Base-by-base conservation (phyloP, 208 protist genomes). In the Hexamita inflata region DNA sequence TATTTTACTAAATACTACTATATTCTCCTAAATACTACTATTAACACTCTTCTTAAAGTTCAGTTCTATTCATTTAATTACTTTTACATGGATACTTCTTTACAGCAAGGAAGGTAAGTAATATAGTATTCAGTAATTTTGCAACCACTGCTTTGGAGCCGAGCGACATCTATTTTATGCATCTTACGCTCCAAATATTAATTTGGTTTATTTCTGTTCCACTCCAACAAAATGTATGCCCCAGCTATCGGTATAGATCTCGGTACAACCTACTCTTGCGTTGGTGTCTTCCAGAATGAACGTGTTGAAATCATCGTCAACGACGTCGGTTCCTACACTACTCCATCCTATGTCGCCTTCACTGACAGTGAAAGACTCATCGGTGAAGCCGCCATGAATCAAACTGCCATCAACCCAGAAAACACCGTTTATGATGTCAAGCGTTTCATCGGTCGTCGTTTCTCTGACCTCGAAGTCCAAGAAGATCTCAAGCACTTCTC, bases 371-470 rank as follows among this genome's bases (percentile, higher is more conserved):
- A 90, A 77, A 77, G 85, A 77, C 78, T 90, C 1, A 82, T 91
- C 74, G 87, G 87, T 78, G 86, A 89, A 59, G 82, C 86, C 11
- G 87, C 87, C 58, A 89, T 88, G 74, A 85, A 84, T 53, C 90
- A 93, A 81, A 84, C 85, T 19, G 84, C 88, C n/a, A 83, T 88
- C 81, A 94, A 93, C 77, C 89, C 91, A 42, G 42, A 80, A 59
- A 92, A 93, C 82, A 93, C 91, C 9, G 77, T 94, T 32, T 93
- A 91, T 78, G 91, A 94, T 80, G 87, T 89, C 59, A 94, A 94
- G 82, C 81, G 91, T 59, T 77, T 93, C 0, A 90, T 92, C 73
- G 89, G 89, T 38, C 79, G 87, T 66, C 83, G 85, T 29, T 90
- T 90, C 74, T 49, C 49, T 34, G 88, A 90, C 30, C n/a, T 11